Evolutionary conservation across 2,329 filamentous ascomycete genomes (phyloP).

Genomic region (Sporothrix curviconia): DNA sequence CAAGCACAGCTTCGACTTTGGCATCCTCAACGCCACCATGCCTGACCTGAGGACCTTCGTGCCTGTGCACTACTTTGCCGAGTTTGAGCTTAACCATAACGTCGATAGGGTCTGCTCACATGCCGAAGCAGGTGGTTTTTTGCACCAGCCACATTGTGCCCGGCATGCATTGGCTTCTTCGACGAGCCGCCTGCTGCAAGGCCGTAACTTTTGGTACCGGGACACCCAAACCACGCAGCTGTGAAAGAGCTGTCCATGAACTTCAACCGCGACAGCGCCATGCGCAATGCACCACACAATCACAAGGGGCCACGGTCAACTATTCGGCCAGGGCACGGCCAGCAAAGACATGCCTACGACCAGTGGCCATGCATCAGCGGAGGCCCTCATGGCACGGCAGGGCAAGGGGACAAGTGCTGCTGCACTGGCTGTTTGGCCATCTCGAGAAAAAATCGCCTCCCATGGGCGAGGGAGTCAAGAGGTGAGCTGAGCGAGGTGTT

Average conservation of each 20-base stretch:
- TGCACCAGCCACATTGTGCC: constrained; percentile 74
- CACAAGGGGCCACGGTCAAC: constrained; percentile 64
- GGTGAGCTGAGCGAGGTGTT: too few relatives aligned
- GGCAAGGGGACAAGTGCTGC: too few relatives aligned
- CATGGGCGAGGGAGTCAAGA: too few relatives aligned
- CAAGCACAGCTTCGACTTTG: constrained; percentile 75
- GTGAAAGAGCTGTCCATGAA: constrained; percentile 75
- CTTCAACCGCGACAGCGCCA: constrained; percentile 67
- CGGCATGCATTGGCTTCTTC: constrained; percentile 68
- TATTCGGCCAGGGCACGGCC: constrained; percentile 61
- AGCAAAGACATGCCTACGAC: constrained; percentile 48
- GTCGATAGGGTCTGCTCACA: constrained; percentile 77
- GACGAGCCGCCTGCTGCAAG: constrained; percentile 69
- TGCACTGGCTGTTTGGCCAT: too few relatives aligned
- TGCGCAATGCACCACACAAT: constrained; percentile 71
- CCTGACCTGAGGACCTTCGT: constrained; percentile 76
- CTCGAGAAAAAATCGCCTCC: too few relatives aligned
- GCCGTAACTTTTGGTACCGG: constrained; percentile 62
- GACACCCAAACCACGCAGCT: constrained; percentile 65
- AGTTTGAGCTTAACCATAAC: constrained; percentile 73
- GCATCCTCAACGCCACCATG: constrained; percentile 80
- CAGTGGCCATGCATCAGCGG: too few relatives aligned
- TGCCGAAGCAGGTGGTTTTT: constrained; percentile 77
- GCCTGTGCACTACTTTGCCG: constrained; percentile 70
- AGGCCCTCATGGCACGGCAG: too few relatives aligned